Percentiles rank a stretch among this genome's conserved stretches.
Evolutionary conservation across 305 asterid species (phyloP).

Genomic region (Solanum hybrid): DNA sequence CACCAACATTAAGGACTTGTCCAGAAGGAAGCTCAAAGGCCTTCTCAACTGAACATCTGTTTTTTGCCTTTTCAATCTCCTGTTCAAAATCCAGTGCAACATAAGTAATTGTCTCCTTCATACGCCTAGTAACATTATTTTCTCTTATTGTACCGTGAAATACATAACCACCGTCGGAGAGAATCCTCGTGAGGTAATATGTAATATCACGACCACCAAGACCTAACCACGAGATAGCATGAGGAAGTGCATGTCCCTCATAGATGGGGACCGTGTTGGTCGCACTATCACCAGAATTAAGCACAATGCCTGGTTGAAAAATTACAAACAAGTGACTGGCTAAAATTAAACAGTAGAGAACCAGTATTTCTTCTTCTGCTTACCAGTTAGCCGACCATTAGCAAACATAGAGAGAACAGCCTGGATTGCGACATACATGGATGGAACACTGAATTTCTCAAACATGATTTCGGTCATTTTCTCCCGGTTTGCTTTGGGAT

Average conservation of each 20-base stretch:
- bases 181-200: neutral
- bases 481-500: constrained; percentile 25
- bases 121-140: neutral
- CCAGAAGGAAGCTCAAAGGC: neutral
- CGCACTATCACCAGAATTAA: constrained; percentile 26
- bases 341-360: no score
- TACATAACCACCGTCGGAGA: neutral
- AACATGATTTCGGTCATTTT: constrained; percentile 29
- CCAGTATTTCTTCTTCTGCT: neutral
- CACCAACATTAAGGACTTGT: neutral
- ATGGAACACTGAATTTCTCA: constrained; percentile 28
- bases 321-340: neutral
- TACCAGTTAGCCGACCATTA: constrained; percentile 28
- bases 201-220: neutral
- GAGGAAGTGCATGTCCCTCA: neutral
- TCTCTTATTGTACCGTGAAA: neutral
- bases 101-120: neutral
- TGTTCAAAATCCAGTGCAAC: neutral
- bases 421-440: constrained; percentile 30
- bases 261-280: constrained; percentile 21
- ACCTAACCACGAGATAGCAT: neutral
- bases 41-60: neutral
- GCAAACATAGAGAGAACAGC: constrained; percentile 25
- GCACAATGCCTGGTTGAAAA: constrained; percentile 15
- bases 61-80: neutral